Conservation (phyloP, 108 stramenopile species). For the Nitzschia sp. region DNA sequence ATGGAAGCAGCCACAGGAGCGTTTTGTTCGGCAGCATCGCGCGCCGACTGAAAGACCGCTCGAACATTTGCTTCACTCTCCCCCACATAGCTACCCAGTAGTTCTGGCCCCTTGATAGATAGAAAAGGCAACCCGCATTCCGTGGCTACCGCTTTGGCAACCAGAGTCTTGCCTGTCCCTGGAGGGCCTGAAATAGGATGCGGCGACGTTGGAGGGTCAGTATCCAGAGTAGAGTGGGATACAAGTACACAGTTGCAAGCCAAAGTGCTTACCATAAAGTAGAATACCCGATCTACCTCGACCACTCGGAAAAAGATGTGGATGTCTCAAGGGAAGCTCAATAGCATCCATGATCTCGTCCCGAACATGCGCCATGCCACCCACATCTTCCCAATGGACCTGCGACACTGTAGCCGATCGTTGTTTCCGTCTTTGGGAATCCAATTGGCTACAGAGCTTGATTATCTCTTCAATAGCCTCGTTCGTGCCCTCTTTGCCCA, state of each 20-base stretch:
- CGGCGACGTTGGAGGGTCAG: too few relatives aligned
- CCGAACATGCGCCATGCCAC: conserved; percentile 92
- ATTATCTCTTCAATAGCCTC: conserved; percentile 20
- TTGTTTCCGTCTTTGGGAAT: conserved; percentile 11
- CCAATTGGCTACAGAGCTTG: conserved; percentile 36
- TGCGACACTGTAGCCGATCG: conserved; percentile 51
- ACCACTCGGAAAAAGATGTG: conserved; percentile 84
- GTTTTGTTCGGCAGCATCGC: conserved; percentile 51
- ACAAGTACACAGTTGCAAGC: background rate
- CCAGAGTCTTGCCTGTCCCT: conserved; percentile 97
- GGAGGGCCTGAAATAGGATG: conserved; percentile 48
- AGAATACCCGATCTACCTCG: conserved; percentile 87
- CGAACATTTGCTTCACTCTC: conserved; percentile 97
- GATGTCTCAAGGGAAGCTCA: conserved; percentile 96
- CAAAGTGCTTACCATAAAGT: conserved; percentile 59
- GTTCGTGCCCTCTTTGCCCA: background rate
- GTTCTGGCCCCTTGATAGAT: conserved; percentile 91
- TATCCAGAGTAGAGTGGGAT: too few relatives aligned
- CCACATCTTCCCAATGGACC: conserved; percentile 93
- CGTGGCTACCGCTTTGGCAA: conserved; percentile 98
- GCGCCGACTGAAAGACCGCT: conserved; percentile 76
- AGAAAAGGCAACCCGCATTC: conserved; percentile 97
- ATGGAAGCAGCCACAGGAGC: conserved; percentile 47
- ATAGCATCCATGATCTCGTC: conserved; percentile 97
- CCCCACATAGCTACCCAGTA: conserved; percentile 97